Evolutionary conservation across 306 rosid species (phyloP).

Genomic region (Quercus cerris): DNA sequence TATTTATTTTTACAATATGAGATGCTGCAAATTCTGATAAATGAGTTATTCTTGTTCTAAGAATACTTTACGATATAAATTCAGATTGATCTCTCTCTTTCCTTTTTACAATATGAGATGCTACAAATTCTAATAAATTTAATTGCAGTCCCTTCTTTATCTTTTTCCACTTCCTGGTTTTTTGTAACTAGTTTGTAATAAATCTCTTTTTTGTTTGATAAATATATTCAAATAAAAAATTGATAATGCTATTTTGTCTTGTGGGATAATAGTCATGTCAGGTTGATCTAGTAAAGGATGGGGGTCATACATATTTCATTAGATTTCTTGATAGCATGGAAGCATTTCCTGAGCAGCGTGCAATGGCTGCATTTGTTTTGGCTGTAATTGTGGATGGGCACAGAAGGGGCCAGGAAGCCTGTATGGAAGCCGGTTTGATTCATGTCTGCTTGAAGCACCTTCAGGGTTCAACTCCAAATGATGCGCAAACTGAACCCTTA

Average conservation of each 20-base stretch:
- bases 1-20: no score
- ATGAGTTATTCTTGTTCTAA: background rate
- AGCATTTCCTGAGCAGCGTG: conserved; percentile 91
- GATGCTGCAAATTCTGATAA: no score
- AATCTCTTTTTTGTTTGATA: background rate
- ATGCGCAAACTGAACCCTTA: conserved; percentile 79
- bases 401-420: conserved; percentile 95
- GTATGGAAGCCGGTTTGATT: conserved; percentile 74
- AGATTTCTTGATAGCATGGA: conserved; percentile 94
- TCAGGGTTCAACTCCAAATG: conserved; percentile 79
- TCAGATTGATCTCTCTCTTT: background rate
- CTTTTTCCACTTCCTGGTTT: background rate
- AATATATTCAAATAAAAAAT: background rate
- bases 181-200: background rate
- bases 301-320: conserved; percentile 88
- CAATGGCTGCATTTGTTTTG: conserved; percentile 98
- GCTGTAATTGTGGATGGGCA: conserved; percentile 97
- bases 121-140: background rate
- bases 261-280: conserved; percentile 81
- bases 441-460: conserved; percentile 90
- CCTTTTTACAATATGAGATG: no score
- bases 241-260: conserved; percentile 19
- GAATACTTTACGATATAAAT: background rate
- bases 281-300: conserved; percentile 97
- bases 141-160: background rate